A percentile compares a stretch with the other conserved stretches of the same genome.
These are phyloP conservation scores for Epithele typhae DNA, from an alignment of 768 basidiomycete species.

Conservation along the genomic window DNA sequence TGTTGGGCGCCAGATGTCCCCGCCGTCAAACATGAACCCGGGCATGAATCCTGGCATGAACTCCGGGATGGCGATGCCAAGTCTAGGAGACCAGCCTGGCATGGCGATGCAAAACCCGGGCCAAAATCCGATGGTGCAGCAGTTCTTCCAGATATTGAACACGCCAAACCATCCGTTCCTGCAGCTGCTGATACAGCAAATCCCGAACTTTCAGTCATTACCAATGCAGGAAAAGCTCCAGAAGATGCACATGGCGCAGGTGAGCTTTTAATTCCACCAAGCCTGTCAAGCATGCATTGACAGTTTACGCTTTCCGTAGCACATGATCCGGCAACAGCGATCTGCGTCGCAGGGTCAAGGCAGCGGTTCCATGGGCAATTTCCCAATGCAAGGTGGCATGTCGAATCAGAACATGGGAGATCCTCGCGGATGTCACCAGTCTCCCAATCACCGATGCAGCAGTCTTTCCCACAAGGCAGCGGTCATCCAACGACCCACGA, in stretches of 20 bases:
- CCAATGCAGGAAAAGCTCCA: slow-evolving; percentile 56
- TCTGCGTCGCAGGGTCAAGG: slow-evolving; percentile 18
- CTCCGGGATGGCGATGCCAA: slow-evolving; percentile 7
- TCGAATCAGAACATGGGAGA: slow-evolving; percentile 12
- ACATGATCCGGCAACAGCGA: slow-evolving; percentile 28
- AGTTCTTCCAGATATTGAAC: slow-evolving; percentile 46
- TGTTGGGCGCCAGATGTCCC: slow-evolving; percentile 19
- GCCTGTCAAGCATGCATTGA: not conserved
- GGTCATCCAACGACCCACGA: slow-evolving; percentile 9
- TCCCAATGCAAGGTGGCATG: slow-evolving; percentile 12
- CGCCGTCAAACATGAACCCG: slow-evolving; percentile 7
- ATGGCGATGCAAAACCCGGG: too few species aligned
- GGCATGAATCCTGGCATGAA: too few species aligned
- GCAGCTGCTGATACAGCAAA: slow-evolving; percentile 45
- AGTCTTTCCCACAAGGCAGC: slow-evolving; percentile 9
- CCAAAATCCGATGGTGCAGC: too few species aligned
- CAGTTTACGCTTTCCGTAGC: slow-evolving; percentile 4
- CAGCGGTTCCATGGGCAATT: slow-evolving; percentile 8
- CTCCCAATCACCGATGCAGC: slow-evolving; percentile 19
- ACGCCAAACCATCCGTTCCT: slow-evolving; percentile 53
- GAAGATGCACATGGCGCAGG: slow-evolving; percentile 50
- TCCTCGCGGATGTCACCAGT: slow-evolving; percentile 20
- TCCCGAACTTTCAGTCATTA: slow-evolving; percentile 51
- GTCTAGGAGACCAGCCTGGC: slow-evolving; percentile 12
- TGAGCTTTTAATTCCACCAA: slow-evolving; percentile 22